A percentile compares a stretch with the other conserved stretches of the same genome.
Evolutionary conservation across 2,329 filamentous ascomycete species (phyloP).

Genomic region (Colletotrichum trifolii): DNA sequence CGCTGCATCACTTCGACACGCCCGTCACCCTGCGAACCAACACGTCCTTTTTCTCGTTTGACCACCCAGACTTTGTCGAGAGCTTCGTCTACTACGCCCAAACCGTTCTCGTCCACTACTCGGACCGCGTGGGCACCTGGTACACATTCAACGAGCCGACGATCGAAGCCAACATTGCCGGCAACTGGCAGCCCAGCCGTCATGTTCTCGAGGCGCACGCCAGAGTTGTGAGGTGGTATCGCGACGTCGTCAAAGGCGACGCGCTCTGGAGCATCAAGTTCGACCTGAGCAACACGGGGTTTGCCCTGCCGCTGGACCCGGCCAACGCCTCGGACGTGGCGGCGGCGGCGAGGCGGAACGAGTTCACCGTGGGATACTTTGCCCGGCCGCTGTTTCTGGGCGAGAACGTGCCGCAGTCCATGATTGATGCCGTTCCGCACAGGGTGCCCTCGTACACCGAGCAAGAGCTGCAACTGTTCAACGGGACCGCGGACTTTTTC

Average conservation of each 20-base stretch:
- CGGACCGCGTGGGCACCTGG: constrained; percentile 62
- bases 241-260: constrained; percentile 60
- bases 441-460: constrained; percentile 56
- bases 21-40: constrained; percentile 46
- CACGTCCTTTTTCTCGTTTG: constrained; percentile 42
- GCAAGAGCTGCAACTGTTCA: constrained; percentile 57
- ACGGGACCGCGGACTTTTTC: constrained; percentile 64
- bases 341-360: constrained; percentile 58
- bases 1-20: constrained; percentile 59
- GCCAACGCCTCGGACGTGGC: constrained; percentile 49
- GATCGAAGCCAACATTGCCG: constrained; percentile 45
- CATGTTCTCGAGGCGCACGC: constrained; percentile 60
- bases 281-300: constrained; percentile 53
- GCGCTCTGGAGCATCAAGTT: constrained; percentile 61
- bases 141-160: constrained; percentile 66
- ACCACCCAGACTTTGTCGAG: constrained; percentile 50
- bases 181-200: constrained; percentile 51
- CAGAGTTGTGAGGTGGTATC: constrained; percentile 60
- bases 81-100: constrained; percentile 66
- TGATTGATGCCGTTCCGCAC: constrained; percentile 56
- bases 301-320: constrained; percentile 59
- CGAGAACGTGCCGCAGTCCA: constrained; percentile 59
- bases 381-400: constrained; percentile 64
- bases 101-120: constrained; percentile 61
- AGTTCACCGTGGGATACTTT: constrained; percentile 60